Percentiles rank a stretch among this genome's conserved stretches.
These are phyloP conservation scores for Brassica juncea DNA, from an alignment of 345 rosid genomes.

Conservation along the genomic window DNA sequence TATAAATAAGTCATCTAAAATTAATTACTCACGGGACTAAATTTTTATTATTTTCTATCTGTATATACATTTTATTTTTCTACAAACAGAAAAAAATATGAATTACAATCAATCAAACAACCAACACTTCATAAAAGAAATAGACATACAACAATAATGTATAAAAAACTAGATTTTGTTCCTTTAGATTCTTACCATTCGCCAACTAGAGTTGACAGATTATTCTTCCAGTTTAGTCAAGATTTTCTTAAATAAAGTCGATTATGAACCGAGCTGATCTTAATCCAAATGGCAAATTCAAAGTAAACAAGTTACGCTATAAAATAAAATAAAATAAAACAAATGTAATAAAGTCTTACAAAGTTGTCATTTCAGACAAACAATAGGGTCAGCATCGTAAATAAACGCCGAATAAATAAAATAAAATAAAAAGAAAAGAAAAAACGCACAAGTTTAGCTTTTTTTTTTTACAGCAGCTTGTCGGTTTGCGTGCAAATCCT, in stretches of 20 bases:
- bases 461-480: slow-evolving; percentile 49
- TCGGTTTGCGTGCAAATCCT: slow-evolving; percentile 81
- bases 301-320: not conserved
- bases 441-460: slow-evolving; percentile 38
- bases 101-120: not conserved
- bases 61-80: no score
- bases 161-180: not conserved
- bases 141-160: not conserved
- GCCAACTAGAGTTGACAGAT: not conserved
- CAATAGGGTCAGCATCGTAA: slow-evolving; percentile 57
- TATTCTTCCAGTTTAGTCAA: not conserved
- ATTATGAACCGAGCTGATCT: not conserved
- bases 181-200: not conserved
- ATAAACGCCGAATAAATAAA: slow-evolving; percentile 25
- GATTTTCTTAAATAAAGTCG: not conserved
- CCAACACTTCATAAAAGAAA: not conserved
- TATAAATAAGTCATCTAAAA: not conserved
- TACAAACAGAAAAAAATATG: not conserved
- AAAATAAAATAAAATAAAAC: not conserved
- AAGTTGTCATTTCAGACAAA: slow-evolving; percentile 47
- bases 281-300: not conserved
- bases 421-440: not conserved
- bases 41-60: no score
- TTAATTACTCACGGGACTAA: not conserved
- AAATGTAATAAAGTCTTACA: slow-evolving; percentile 18